Conservation (phyloP, 1,284 basidiomycete genomes). For the Athelia sp. region DNA sequence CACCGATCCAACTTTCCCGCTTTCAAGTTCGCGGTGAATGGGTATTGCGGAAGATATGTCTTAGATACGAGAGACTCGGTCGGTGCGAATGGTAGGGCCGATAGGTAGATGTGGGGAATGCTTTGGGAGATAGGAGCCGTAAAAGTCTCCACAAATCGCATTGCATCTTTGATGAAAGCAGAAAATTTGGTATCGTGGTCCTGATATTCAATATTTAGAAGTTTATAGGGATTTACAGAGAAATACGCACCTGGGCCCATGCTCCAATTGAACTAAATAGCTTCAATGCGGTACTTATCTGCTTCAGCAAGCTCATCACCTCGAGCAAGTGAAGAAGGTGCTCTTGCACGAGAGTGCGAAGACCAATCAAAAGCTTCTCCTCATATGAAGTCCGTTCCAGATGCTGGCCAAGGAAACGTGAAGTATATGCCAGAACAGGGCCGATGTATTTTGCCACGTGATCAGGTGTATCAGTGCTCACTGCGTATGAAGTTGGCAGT, state of each 20-base stretch:
- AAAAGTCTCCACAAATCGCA: slow-evolving; percentile 10
- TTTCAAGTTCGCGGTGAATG: background rate
- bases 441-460: slow-evolving; percentile 12
- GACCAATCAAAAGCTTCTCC: background rate
- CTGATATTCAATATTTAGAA: background rate
- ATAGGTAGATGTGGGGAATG: slow-evolving; percentile 16
- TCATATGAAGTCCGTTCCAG: slow-evolving; percentile 7
- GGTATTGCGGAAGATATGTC: background rate
- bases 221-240: background rate
- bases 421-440: slow-evolving; percentile 17
- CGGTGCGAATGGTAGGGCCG: slow-evolving; percentile 10
- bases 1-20: background rate
- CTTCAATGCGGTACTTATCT: background rate
- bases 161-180: slow-evolving; percentile 7
- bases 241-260: slow-evolving; percentile 7
- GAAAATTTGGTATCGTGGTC: background rate
- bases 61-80: slow-evolving; percentile 1
- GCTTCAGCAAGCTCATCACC: slow-evolving; percentile 9
- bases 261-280: slow-evolving; percentile 2
- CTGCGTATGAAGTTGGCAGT: slow-evolving; percentile 19
- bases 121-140: slow-evolving; percentile 9
- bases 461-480: slow-evolving; percentile 16
- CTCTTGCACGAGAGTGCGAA: slow-evolving; percentile 11
- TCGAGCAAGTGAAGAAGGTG: slow-evolving; percentile 21
- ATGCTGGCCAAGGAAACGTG: slow-evolving; percentile 20